These are phyloP conservation scores for Coemansia sp. DNA, from an alignment of 192 early-diverging fungal genomes.

Conservation along the genomic window DNA sequence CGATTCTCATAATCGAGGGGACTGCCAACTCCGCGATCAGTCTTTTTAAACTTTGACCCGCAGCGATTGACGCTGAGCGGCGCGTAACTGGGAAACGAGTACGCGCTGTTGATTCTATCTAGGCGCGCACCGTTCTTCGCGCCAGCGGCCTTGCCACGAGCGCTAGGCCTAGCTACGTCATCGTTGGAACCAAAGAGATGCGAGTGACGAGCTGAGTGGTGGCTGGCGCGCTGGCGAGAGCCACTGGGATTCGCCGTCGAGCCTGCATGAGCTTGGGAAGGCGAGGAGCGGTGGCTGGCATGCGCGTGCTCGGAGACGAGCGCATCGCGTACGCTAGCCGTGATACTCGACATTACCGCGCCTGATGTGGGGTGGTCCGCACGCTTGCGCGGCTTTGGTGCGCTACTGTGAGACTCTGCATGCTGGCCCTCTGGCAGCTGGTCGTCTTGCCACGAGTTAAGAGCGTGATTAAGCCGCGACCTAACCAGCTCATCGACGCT, in stretches of 20 bases:
- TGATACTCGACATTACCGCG: slow-evolving; percentile 32
- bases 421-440: not conserved
- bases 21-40: slow-evolving; percentile 30
- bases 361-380: not conserved
- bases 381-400: slow-evolving; percentile 15
- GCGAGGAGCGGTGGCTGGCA: not conserved
- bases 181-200: not conserved
- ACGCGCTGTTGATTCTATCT: slow-evolving; percentile 35
- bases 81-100: slow-evolving; percentile 48
- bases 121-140: not conserved
- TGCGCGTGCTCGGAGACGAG: slow-evolving; percentile 33
- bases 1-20: not conserved
- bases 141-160: not conserved
- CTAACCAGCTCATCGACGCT: slow-evolving; percentile 55
- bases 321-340: slow-evolving; percentile 48
- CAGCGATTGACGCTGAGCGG: slow-evolving; percentile 33
- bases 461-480: slow-evolving; percentile 33
- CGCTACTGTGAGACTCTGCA: not conserved
- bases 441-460: slow-evolving; percentile 20
- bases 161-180: not conserved
- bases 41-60: slow-evolving; percentile 38
- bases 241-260: not conserved
- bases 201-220: not conserved
- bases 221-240: not conserved
- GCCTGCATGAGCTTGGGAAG: not conserved